Base-by-base conservation (phyloP, 2,329 filamentous ascomycete species). In the Aspergillus alliaceus region DNA sequence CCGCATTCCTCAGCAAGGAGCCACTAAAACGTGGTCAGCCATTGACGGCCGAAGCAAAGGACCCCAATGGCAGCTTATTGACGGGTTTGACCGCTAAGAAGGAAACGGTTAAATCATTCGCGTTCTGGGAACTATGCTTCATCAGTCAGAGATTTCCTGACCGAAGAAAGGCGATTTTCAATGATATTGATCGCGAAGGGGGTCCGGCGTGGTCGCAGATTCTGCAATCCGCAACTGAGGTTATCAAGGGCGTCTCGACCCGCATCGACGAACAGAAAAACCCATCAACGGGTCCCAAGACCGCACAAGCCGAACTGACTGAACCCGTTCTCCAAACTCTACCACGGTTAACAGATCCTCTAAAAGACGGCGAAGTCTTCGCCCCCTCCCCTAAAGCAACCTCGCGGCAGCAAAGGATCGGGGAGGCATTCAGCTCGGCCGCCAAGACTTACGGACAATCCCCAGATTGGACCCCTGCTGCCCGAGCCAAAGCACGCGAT, bases 61-160 rank as follows among this genome's bases (percentile, higher is more conserved):
- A 97, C 72, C 91, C 93, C 1, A 98, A 96, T 68, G 92, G 91
- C 34, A 96, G 90, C 70, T 80, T 98, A 27, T 73, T 98, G 49
- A 91, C 87, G 56, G 93, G 93, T 0, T 74, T 98, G 46, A 93
- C 88, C 71, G 88, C 88, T 62, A 95, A 92, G 76, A 95, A 93
- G 72, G 81, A 90, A 8, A 81, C 90, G 9, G 86, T 90, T 59
- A 87, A 85, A 83, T 84, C 86, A 0, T 96, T 96, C 72, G 93
- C 93, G 15, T 89, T 96, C 74, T 96, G 93, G 93, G 93, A 98
- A 70, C 80, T 97, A 27, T 86, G 86, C 29, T 82, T 90, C 55
- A 96, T 97, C 64, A 87, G 90, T 35, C 84, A 89, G 56, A 83
- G 86, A 53, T 93, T 90, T 61, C 82, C 87, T 15, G 82, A 86